Base-by-base conservation (phyloP, 2,329 filamentous ascomycete species). In the Davidsoniella neocaledoniae region DNA sequence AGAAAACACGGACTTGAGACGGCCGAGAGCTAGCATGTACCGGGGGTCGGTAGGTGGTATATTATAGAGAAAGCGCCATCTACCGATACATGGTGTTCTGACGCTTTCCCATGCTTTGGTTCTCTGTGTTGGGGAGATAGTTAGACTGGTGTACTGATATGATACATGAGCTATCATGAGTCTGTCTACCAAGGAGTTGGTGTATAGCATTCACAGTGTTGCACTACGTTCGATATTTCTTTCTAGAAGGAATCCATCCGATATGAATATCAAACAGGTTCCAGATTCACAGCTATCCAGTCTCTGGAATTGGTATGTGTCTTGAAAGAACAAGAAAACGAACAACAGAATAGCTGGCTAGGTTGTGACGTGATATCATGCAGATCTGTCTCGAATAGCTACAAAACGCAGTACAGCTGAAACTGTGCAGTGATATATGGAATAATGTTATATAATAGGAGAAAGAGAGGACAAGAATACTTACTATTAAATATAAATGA, bases 31-130 rank as follows among this genome's bases (percentile, higher is more conserved):
- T 43, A 65, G 59, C 46, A 63, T 65, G 54, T 71, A 70, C 43
- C 62, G 64, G 5, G 65, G 60, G 53, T 72, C 68, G 37, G 61
- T 55, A 17, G 59, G 57, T 43, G 68, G 64, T 9, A 62, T 59
- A n/a, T 71, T 59, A 40, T 64, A 65, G 14, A 72, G 61, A 51
- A 73, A 73, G 43, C 67, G 69, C 66, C 69, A 72, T 43, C 68
- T 64, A n/a, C 70, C 69, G 48, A 72, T 64, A 55, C 63, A 70
- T 23, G 69, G 66, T 52, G 65, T 65, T 6, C 64, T 64, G 40
- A 66, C 66, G 43, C 67, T 57, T 25, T 61, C 62, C 70, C 70
- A 72, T 5, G 69, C 64, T 40, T 64, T 60, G 51, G 70, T 66
- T 54, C 70, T 64, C 70, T 44, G 19, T 33, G 29, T 9, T 33